Evolutionary conservation across 257 asterid species (phyloP).

Genomic region (Solanum megistacrolobum): DNA sequence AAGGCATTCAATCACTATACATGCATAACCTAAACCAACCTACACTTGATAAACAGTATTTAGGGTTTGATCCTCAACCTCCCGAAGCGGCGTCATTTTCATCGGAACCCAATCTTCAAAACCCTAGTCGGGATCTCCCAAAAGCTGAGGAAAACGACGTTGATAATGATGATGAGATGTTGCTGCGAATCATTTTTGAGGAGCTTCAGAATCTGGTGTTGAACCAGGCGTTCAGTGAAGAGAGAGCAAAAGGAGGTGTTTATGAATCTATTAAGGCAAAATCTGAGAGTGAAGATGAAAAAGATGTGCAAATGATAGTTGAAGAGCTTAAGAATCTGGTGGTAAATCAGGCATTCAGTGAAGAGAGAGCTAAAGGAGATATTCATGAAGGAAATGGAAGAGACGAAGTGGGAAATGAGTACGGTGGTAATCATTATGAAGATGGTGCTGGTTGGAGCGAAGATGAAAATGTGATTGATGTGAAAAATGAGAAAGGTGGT

Average conservation of each 20-base stretch:
- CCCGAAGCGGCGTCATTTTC: not conserved
- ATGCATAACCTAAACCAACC: not conserved
- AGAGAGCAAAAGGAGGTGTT: not conserved
- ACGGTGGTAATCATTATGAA: not conserved
- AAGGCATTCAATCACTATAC: not conserved
- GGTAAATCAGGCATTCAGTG: not conserved
- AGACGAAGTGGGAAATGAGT: not conserved
- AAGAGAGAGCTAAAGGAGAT: not conserved
- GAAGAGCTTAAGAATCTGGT: slow-evolving; percentile 6
- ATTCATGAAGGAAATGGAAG: not conserved
- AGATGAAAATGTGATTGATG: not conserved
- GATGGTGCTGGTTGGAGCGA: not conserved
- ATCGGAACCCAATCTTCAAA: not conserved
- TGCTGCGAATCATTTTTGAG: not conserved
- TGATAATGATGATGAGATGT: slow-evolving; percentile 1
- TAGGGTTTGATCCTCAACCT: slow-evolving; percentile 7
- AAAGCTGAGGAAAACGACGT: not conserved
- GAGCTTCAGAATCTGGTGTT: slow-evolving; percentile 4
- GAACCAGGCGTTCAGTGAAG: not conserved
- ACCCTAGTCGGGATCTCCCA: not conserved
- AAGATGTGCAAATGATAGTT: not conserved
- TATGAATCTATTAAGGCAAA: not conserved
- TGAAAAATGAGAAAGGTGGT: not conserved
- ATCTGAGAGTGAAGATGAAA: slow-evolving; percentile 2
- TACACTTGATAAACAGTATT: not conserved